Percentiles rank a stretch among this genome's conserved stretches.
These are phyloP conservation scores for Aspergillus coremiiformis DNA, from an alignment of 495 filamentous ascomycete genomes.

Conservation along the genomic window DNA sequence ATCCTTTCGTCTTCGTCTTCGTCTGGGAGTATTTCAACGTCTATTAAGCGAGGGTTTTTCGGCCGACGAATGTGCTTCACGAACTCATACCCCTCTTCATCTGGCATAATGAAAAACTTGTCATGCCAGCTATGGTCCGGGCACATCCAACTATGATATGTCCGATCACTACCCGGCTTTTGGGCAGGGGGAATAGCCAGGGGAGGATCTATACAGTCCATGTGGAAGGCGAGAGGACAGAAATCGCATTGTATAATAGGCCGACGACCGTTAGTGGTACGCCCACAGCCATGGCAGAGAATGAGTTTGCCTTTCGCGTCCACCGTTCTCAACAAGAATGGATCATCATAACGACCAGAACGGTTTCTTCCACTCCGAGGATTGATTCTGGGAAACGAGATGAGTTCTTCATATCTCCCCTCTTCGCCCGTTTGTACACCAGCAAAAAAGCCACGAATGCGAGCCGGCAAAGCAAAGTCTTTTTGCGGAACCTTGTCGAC, in stretches of 20 bases:
- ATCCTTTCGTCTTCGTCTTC: constrained; percentile 50
- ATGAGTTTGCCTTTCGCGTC: constrained; percentile 18
- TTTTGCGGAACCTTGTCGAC: constrained; percentile 59
- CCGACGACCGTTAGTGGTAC: constrained; percentile 45
- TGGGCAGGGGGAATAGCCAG: constrained; percentile 63
- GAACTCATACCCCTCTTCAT: constrained; percentile 43
- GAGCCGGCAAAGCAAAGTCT: constrained; percentile 63
- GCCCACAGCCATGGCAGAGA: constrained; percentile 64
- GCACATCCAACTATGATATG: constrained; percentile 72
- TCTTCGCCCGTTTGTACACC: constrained; percentile 63
- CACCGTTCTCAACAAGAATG: constrained; percentile 11
- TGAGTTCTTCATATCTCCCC: constrained; percentile 69
- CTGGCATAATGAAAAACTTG: constrained; percentile 28
- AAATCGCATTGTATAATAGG: constrained; percentile 75
- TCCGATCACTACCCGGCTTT: constrained; percentile 29
- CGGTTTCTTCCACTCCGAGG: constrained; percentile 14
- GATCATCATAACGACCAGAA: constrained; percentile 26
- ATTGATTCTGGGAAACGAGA: constrained; percentile 24
- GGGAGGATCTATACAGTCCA: constrained; percentile 86
- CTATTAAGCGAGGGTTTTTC: constrained; percentile 61
- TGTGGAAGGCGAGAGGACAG: constrained; percentile 75
- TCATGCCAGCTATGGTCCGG: constrained; percentile 73
- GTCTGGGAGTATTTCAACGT: constrained; percentile 57
- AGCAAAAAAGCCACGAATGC: constrained; percentile 65
- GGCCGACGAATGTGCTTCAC: constrained; percentile 49